A percentile compares a stretch with the other conserved stretches of the same genome.
Evolutionary conservation across 345 rosid genomes (phyloP).

Genomic region (Euphorbia lathyris): DNA sequence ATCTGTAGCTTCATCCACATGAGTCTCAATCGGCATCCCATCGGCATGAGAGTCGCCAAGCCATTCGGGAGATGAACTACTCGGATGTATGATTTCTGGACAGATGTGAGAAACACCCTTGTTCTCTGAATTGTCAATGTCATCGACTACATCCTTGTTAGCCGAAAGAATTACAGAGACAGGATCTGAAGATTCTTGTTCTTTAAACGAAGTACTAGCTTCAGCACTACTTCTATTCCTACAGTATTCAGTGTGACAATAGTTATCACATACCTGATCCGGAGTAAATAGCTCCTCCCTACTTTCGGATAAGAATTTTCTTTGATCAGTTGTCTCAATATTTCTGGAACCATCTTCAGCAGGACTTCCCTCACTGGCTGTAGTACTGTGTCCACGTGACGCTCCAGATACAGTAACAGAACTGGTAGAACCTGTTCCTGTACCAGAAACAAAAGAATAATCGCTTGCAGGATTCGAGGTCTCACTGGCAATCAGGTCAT

Average conservation of each 20-base stretch:
- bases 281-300: conserved; percentile 41
- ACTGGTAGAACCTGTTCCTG: conserved; percentile 24
- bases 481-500: conserved; percentile 24
- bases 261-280: conserved; percentile 40
- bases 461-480: conserved; percentile 27
- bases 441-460: conserved; percentile 22
- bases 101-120: conserved; percentile 30
- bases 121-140: conserved; percentile 38
- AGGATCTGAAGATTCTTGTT: conserved; percentile 46
- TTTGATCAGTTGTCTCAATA: conserved; percentile 25
- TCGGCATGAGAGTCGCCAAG: conserved; percentile 29
- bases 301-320: conserved; percentile 34
- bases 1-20: conserved; percentile 26
- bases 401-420: conserved; percentile 33
- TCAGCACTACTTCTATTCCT: conserved; percentile 39
- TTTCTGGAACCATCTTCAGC: conserved; percentile 24
- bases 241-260: conserved; percentile 34
- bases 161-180: conserved; percentile 39
- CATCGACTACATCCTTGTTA: conserved; percentile 50
- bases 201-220: conserved; percentile 42
- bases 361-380: conserved; percentile 24
- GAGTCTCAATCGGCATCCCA: conserved; percentile 29
- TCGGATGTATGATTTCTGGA: conserved; percentile 28
- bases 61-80: conserved; percentile 29
- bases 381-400: conserved; percentile 28